phyloP scores from a whole-genome alignment of 2,329 filamentous ascomycete genomes.

The Venturia nashicola region DNA sequence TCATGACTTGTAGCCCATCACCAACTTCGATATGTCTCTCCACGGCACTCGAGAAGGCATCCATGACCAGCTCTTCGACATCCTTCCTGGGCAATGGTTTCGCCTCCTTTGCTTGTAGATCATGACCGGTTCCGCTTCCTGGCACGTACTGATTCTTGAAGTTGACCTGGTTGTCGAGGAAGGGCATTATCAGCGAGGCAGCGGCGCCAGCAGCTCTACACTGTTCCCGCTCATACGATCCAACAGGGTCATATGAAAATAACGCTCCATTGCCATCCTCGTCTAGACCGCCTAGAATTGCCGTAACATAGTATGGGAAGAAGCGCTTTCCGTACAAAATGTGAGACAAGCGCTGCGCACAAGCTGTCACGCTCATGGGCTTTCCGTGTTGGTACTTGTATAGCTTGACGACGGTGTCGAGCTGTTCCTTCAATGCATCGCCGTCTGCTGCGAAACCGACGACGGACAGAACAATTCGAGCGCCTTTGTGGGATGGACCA shows the following conservation, averaged over 20 bases:
- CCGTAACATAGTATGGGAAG: conserved; percentile 96
- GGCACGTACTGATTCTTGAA: conserved; percentile 98
- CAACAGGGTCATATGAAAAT: conserved; percentile 96
- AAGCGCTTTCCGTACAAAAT: conserved; percentile 97
- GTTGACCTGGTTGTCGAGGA: conserved; percentile 98
- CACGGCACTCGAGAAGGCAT: conserved; percentile 95
- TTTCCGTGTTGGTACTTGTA: conserved; percentile 98
- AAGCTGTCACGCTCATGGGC: conserved; percentile 86
- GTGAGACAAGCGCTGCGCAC: conserved; percentile 86
- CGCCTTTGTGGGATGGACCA: conserved; percentile 71
- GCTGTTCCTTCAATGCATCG: conserved; percentile 80
- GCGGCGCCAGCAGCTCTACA: conserved; percentile 89
- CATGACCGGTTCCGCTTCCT: conserved; percentile 72
- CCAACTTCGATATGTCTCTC: conserved; percentile 99
- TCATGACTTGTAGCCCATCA: conserved; percentile 89
- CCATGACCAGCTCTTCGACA: conserved; percentile 81
- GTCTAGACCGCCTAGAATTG: conserved; percentile 86
- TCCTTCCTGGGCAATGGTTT: conserved; percentile 58
- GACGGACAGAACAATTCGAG: conserved; percentile 80
- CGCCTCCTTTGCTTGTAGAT: conserved; percentile 56
- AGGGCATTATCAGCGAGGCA: conserved; percentile 93
- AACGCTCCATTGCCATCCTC: conserved; percentile 89
- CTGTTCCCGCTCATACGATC: conserved; percentile 94
- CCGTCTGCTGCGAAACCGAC: conserved; percentile 95
- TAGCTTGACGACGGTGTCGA: conserved; percentile 95